Evolutionary conservation across 768 basidiomycete species (phyloP).

Genomic region (Kwoniella dendrophila): DNA sequence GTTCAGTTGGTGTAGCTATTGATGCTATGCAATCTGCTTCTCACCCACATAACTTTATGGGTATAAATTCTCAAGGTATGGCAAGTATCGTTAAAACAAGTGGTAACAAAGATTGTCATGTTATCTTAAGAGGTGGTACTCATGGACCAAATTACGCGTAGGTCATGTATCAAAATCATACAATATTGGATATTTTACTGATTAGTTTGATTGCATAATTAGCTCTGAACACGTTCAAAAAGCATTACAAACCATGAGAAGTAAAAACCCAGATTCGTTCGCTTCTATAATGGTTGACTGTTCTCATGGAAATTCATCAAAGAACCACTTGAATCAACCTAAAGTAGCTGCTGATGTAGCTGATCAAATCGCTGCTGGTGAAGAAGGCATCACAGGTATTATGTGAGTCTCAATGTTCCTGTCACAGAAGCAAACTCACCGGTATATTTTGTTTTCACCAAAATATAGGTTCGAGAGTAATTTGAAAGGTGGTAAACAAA

Average conservation of each 20-base stretch:
- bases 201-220: background rate
- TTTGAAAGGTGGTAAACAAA: constrained; percentile 60
- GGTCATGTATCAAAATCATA: constrained; percentile 18
- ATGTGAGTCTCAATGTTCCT: constrained; percentile 31
- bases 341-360: constrained; percentile 90
- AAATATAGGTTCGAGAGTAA: constrained; percentile 84
- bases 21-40: constrained; percentile 94
- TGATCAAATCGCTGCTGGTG: constrained; percentile 55
- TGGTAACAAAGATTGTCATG: constrained; percentile 82
- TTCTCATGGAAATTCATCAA: constrained; percentile 92
- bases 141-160: constrained; percentile 82
- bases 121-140: constrained; percentile 91
- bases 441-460: background rate
- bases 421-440: background rate
- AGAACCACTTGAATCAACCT: constrained; percentile 84
- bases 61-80: constrained; percentile 63
- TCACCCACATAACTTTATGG: constrained; percentile 96
- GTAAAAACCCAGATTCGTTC: constrained; percentile 59
- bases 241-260: constrained; percentile 42
- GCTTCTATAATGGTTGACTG: constrained; percentile 74
- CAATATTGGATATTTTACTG: background rate
- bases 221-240: constrained; percentile 51
- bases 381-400: constrained; percentile 40
- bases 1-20: constrained; percentile 80
- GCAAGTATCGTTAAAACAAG: constrained; percentile 93